Conservation (phyloP, 2,329 filamentous ascomycete species). For the Colletotrichum sp. region DNA sequence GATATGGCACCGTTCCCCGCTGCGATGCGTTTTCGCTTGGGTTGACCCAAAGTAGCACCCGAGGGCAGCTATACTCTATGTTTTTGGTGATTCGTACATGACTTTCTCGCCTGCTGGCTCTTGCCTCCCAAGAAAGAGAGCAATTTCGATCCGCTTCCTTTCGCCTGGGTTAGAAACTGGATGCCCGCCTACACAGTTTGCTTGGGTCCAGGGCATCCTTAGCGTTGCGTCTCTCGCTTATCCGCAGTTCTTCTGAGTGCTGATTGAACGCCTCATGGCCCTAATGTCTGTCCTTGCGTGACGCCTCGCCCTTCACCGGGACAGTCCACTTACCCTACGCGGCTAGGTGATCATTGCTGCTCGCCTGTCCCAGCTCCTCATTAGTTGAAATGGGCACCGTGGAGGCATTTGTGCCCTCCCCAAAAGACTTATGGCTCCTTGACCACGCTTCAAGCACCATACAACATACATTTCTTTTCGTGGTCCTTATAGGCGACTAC, state of each 20-base stretch:
- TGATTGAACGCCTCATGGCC: not conserved
- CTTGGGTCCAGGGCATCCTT: not conserved
- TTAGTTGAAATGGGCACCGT: not conserved
- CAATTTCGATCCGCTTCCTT: not conserved
- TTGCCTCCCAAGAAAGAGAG: not conserved
- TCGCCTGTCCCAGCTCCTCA: not conserved
- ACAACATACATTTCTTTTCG: constrained; percentile 11
- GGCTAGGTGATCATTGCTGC: not conserved
- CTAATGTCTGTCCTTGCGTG: not conserved
- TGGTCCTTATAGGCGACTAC: not conserved
- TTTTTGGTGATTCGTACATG: not conserved
- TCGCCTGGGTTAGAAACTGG: not conserved
- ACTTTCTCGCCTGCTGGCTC: not conserved
- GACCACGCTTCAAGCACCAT: constrained; percentile 25
- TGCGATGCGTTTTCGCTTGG: constrained; percentile 7
- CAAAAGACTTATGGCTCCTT: constrained; percentile 20
- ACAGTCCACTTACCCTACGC: not conserved
- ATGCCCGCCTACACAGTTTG: not conserved
- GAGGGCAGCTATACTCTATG: not conserved
- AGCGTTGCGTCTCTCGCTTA: constrained; percentile 3
- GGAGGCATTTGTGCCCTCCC: not conserved
- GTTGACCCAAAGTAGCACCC: constrained; percentile 11
- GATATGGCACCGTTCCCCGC: not conserved
- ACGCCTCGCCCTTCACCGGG: constrained; percentile 7
- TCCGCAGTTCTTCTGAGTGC: not conserved